Evolutionary conservation across 179 eudicot genomes (phyloP).

Genomic region (Corrigiola litoralis): DNA sequence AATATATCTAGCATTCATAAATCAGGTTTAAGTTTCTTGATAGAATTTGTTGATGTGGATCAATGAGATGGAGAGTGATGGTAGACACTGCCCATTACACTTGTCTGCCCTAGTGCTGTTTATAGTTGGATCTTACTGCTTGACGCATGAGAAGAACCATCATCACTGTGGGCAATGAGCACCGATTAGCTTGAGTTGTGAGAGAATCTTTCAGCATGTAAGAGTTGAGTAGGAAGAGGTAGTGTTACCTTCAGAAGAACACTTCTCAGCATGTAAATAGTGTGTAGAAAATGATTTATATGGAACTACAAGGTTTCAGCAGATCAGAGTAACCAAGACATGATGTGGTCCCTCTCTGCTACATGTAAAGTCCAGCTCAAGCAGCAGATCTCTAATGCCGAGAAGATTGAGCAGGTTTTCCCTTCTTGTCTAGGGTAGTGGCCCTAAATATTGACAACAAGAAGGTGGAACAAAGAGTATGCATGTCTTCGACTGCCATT

Average conservation of each 20-base stretch:
- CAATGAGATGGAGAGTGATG: constrained; percentile 4
- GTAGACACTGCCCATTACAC: not conserved
- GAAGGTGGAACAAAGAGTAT: not conserved
- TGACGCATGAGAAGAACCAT: constrained; percentile 7
- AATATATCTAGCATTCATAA: not conserved
- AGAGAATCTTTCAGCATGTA: not conserved
- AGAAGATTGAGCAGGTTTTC: not conserved
- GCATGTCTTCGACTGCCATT: too few species aligned
- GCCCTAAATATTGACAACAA: not conserved
- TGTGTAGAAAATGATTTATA: not conserved
- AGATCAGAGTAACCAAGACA: not conserved
- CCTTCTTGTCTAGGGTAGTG: not conserved
- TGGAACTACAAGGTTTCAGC: not conserved
- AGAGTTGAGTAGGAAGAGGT: not conserved
- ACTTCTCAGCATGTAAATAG: not conserved
- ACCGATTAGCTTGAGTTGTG: not conserved
- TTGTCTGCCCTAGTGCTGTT: not conserved
- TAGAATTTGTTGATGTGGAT: not conserved
- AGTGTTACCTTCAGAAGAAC: not conserved
- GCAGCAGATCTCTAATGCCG: not conserved
- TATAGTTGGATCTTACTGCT: not conserved
- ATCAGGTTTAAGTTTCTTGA: not conserved
- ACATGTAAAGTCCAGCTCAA: not conserved
- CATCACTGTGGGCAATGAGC: not conserved
- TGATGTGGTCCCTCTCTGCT: not conserved